Evolutionary conservation across 2,329 filamentous ascomycete species (phyloP), one percentile per base, ranked within the genome.

Genomic region (Colletotrichum brevisporum): DNA sequence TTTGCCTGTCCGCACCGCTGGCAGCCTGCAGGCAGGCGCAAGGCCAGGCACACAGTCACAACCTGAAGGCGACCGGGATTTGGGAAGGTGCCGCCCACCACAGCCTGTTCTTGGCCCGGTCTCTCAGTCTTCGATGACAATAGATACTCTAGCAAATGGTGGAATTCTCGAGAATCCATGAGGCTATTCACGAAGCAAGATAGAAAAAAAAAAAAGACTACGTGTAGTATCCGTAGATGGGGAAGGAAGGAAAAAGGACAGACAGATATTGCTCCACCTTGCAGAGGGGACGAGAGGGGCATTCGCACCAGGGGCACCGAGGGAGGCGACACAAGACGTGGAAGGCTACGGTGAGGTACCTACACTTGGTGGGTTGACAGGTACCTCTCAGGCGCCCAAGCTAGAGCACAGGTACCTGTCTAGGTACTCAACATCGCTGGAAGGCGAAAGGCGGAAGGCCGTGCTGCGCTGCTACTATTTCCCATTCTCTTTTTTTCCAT

Each of bases 401-500:
- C 8, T 8, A 13, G 9, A 9, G 36, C 36, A 13, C 5, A 3
- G 36, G 36, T 39, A 43, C 41, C 41, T 50, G 15, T 47, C 43
- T 47, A 6, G 43, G 16, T 47, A 18, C 45, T 18, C 16, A n/a
- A 39, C 12, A 45, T 9, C 36, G 15, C 54, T 21, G 53, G 26
- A 57, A 47, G 50, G 43, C 54, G 50, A 36, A 57, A 59, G 52
- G 41, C 51, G 50, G 47, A n/a, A 50, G 47, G 45, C 9, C 8
- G 41, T 43, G 41, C 41, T 15, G 16, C 13, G 13, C 41, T 15
- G 41, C 4, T 43, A n/a, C 31, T 36, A 10, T 52, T 68, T 63
- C 45, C 53, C 26, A 47, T 68, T 68, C 65, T 68, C 65, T 64
- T 56, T 50, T 63, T 67, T 62, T 67, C 63, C 63, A 67, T 67